Evolutionary conservation across 2,329 filamentous ascomycete genomes (phyloP), one percentile per base, ranked within the genome.

Genomic region (Beauveria varroae): DNA sequence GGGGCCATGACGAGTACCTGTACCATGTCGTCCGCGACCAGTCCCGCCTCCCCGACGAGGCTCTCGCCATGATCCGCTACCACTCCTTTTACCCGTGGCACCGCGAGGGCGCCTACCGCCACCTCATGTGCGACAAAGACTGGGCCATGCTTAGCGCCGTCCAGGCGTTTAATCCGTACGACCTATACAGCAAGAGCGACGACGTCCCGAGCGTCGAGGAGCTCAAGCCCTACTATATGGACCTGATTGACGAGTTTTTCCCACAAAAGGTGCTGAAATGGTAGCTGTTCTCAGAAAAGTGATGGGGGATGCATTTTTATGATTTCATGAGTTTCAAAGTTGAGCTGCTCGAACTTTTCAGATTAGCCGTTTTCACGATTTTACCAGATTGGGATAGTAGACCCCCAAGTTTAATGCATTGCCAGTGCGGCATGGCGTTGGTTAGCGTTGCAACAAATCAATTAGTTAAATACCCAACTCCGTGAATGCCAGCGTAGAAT

Each of bases 31-130:
- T 90, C 75, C 92, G 91, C 79, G 87, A 89, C 65, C 91, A 96
- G 79, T 88, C 84, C 54, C 88, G 79, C 0, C 81, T 96, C 49
- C 92, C 92, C 0, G 81, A 83, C 52, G 91, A 96, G 81, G 89
- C 88, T 0, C 81, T 96, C 12, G 92, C 91, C 63, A 96, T 96
- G 90, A 95, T 96, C 72, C 81, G 92, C 61, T 96, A 96, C 76
- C 92, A 96, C 77, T 91, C 87, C 6, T 96, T 96, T 77, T 96
- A 96, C 76, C 88, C 92, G 18, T 96, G 91, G 92, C 92, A 96
- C 76, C 85, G 81, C 64, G 87, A 88, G 73, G 88, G 87, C 60
- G 91, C 90, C 7, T 96, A 96, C 76, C 75, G 76, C 63, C 85
- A 91, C 75, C 83, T 96, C 73, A 96, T 96, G 91, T 83, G 88